A percentile compares a stretch with the other conserved stretches of the same genome.
Conservation (phyloP, 2,329 filamentous ascomycete genomes). For the Neonectria sp. region DNA sequence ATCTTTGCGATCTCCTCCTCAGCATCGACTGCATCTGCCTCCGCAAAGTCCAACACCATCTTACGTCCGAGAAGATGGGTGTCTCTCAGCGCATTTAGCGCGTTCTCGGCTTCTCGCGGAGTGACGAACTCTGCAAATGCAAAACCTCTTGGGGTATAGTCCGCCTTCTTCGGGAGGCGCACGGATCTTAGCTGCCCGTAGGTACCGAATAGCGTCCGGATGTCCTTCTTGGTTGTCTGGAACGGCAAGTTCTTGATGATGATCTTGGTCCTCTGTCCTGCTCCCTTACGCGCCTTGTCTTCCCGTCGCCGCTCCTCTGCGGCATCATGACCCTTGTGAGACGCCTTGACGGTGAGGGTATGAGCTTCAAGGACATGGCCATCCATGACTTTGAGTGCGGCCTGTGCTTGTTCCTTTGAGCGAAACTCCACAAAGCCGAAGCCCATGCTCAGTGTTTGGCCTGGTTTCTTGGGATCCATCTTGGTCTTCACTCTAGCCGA, state of each 20-base stretch:
- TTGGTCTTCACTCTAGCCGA: slow-evolving; percentile 95
- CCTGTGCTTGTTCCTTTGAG: slow-evolving; percentile 82
- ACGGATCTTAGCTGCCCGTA: slow-evolving; percentile 95
- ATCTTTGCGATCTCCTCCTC: slow-evolving; percentile 98
- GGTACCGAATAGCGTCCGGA: slow-evolving; percentile 86
- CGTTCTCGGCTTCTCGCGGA: slow-evolving; percentile 89
- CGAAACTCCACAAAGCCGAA: slow-evolving; percentile 96
- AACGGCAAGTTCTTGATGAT: slow-evolving; percentile 99
- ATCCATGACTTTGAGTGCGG: slow-evolving; percentile 89
- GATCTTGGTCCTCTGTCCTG: slow-evolving; percentile 87
- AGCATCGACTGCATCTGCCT: slow-evolving; percentile 89
- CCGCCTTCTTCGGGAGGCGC: slow-evolving; percentile 95
- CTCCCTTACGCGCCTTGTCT: slow-evolving; percentile 85
- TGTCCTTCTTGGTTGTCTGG: slow-evolving; percentile 93
- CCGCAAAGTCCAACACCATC: slow-evolving; percentile 92
- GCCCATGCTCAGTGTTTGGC: slow-evolving; percentile 93
- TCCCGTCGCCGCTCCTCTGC: slow-evolving; percentile 88
- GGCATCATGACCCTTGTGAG: slow-evolving; percentile 89
- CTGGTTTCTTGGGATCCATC: slow-evolving; percentile 90
- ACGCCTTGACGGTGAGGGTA: slow-evolving; percentile 86
- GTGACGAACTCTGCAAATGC: slow-evolving; percentile 98
- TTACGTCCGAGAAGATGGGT: slow-evolving; percentile 93
- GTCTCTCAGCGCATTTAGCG: slow-evolving; percentile 90
- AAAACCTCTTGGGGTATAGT: slow-evolving; percentile 90
- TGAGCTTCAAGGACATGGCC: slow-evolving; percentile 90